Percentiles rank a stretch among this genome's conserved stretches.
Evolutionary conservation across 2,329 filamentous ascomycete genomes (phyloP).

Genomic region (Emydomyces testavorans): DNA sequence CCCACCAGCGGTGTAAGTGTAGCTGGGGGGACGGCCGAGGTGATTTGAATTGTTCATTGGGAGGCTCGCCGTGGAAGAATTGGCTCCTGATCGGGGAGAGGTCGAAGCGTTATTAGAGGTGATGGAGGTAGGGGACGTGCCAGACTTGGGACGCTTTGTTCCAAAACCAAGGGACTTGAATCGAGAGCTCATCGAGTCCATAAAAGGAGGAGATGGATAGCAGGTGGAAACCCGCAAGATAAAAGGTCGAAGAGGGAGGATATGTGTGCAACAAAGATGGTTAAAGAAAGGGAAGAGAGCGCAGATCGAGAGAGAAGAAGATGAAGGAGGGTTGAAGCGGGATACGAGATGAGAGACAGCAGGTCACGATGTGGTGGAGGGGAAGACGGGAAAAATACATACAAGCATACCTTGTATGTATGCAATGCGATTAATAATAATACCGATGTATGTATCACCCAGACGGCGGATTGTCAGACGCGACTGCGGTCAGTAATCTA

Average conservation of each 20-base stretch:
- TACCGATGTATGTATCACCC: not conserved
- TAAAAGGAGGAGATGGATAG: constrained; percentile 18
- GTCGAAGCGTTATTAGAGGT: constrained; percentile 25
- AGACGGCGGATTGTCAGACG: not conserved
- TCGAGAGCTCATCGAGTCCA: constrained; percentile 43
- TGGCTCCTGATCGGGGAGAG: constrained; percentile 31
- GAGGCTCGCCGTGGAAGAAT: constrained; percentile 40
- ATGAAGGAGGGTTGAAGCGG: constrained; percentile 5
- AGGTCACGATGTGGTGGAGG: not conserved
- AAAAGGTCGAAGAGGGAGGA: constrained; percentile 18
- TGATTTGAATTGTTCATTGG: constrained; percentile 46
- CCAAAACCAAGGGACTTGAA: constrained; percentile 41
- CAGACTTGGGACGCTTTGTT: constrained; percentile 42
- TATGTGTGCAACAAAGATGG: constrained; percentile 7
- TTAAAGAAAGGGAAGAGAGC: constrained; percentile 14
- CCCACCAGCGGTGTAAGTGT: constrained; percentile 44
- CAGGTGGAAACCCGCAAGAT: constrained; percentile 13
- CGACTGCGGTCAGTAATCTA: not conserved
- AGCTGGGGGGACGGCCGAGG: constrained; percentile 52
- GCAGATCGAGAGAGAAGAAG: constrained; percentile 11
- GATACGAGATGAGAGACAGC: not conserved
- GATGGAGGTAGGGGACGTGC: constrained; percentile 27
- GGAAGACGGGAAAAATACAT: no score
- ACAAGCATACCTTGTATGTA: no score
- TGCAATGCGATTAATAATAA: not conserved